Evolutionary conservation across 1,284 basidiomycete genomes (phyloP).

Genomic region (Moniliophthora roreri): DNA sequence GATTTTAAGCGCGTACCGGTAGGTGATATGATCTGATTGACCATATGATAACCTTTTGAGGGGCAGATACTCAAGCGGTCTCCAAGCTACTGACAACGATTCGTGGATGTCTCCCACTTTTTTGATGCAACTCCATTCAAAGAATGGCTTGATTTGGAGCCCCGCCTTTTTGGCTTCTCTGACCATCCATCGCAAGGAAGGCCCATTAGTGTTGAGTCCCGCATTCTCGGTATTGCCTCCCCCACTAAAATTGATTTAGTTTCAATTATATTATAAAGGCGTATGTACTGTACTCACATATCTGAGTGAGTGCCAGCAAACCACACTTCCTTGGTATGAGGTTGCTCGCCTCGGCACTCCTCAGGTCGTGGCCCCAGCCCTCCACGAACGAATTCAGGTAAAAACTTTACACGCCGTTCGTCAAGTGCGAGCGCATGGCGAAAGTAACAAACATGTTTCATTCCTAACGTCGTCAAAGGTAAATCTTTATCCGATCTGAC

Average conservation of each 20-base stretch:
- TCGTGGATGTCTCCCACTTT: not conserved
- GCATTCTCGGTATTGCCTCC: slow-evolving; percentile 7
- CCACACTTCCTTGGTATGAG: slow-evolving; percentile 6
- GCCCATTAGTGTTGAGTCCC: not conserved
- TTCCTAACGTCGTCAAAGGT: slow-evolving; percentile 17
- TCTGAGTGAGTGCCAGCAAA: slow-evolving; percentile 12
- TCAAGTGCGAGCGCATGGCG: slow-evolving; percentile 33
- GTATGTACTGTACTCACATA: not conserved
- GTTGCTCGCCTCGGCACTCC: too few relatives aligned
- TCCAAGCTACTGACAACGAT: too few relatives aligned
- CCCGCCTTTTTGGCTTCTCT: too few relatives aligned
- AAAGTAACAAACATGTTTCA: slow-evolving; percentile 25
- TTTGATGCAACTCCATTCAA: slow-evolving; percentile 5
- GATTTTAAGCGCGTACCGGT: too few relatives aligned
- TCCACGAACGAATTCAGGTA: slow-evolving; percentile 29
- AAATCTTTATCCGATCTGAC: slow-evolving; percentile 16
- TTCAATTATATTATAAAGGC: too few relatives aligned
- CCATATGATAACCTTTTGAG: too few relatives aligned
- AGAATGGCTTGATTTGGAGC: not conserved
- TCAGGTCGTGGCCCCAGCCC: too few relatives aligned
- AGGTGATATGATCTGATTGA: too few relatives aligned
- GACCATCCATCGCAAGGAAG: too few relatives aligned
- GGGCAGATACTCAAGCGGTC: too few relatives aligned
- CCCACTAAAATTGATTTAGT: too few relatives aligned
- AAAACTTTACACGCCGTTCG: slow-evolving; percentile 36